Evolutionary conservation across 345 rosid species (phyloP).

Genomic region (Bruguiera parviflora): DNA sequence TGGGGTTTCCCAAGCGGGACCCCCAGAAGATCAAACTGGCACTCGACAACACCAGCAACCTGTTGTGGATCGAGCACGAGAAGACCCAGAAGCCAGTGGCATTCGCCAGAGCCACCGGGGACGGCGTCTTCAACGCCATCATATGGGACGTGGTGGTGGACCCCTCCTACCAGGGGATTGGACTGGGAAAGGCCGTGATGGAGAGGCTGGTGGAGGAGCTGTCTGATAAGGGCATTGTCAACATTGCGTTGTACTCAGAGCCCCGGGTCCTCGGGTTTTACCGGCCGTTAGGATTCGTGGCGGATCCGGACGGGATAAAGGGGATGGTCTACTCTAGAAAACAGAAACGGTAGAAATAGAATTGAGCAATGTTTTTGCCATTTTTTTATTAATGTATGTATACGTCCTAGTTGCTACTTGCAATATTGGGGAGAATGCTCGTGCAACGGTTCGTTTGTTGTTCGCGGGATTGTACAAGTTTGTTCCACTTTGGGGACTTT

Average conservation of each 20-base stretch:
- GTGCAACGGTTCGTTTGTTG: too few species aligned
- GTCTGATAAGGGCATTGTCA: conserved; percentile 53
- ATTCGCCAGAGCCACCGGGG: conserved; percentile 87
- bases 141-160: conserved; percentile 98
- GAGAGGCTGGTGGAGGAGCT: conserved; percentile 69
- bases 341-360: conserved; percentile 39
- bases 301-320: conserved; percentile 88
- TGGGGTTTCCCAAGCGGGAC: conserved; percentile 88
- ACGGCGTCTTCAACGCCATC: conserved; percentile 86
- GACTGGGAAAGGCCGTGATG: conserved; percentile 85
- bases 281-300: conserved; percentile 79
- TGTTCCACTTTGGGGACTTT: too few species aligned
- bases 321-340: conserved; percentile 86
- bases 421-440: too few species aligned
- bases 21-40: conserved; percentile 65
- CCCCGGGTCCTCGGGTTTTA: conserved; percentile 90
- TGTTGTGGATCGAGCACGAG: conserved; percentile 65
- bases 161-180: conserved; percentile 76
- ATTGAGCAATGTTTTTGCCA: too few species aligned
- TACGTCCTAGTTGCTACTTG: too few species aligned
- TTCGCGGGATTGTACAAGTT: too few species aligned
- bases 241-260: conserved; percentile 81
- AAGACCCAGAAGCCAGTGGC: conserved; percentile 69
- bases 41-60: conserved; percentile 62
- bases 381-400: too few species aligned